phyloP scores from a whole-genome alignment of 2,329 filamentous ascomycete species.

The Simplicillium sp. region DNA sequence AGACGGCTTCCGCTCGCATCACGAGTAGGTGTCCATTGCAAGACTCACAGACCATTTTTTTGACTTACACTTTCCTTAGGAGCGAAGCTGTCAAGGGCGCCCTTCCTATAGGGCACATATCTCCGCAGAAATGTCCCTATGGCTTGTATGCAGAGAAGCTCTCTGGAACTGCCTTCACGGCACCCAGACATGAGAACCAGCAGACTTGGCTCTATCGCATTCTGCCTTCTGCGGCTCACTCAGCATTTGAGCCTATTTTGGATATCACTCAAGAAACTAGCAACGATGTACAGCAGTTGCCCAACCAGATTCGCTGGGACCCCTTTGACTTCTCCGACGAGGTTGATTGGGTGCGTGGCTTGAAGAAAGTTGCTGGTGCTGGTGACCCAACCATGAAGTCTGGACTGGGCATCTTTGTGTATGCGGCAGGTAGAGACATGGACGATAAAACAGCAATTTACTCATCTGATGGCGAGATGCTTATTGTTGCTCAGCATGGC shows the following conservation, averaged over 20 bases:
- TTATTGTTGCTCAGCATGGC: constrained; percentile 69
- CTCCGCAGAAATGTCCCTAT: constrained; percentile 59
- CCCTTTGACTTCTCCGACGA: constrained; percentile 54
- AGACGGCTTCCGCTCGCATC: constrained; percentile 59
- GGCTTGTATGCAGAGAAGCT: constrained; percentile 63
- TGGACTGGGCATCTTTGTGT: constrained; percentile 73
- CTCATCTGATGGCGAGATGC: constrained; percentile 70
- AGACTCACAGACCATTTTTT: constrained; percentile 1
- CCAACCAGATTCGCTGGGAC: constrained; percentile 79
- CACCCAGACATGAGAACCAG: constrained; percentile 46
- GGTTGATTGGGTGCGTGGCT: constrained; percentile 42
- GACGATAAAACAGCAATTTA: constrained; percentile 66
- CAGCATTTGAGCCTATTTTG: constrained; percentile 20
- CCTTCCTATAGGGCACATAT: constrained; percentile 58
- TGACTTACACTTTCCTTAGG: constrained; percentile 21
- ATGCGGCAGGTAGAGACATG: constrained; percentile 73
- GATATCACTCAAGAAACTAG: constrained; percentile 36
- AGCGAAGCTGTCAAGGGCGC: constrained; percentile 58
- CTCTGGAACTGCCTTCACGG: constrained; percentile 51
- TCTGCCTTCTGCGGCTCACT: constrained; percentile 43
- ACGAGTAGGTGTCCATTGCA: constrained; percentile 42
- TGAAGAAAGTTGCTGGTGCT: constrained; percentile 66
- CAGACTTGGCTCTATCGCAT: constrained; percentile 54
- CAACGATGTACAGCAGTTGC: constrained; percentile 43
- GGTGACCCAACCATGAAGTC: constrained; percentile 72